Evolutionary conservation across 2,329 filamentous ascomycete genomes (phyloP), one percentile per base, ranked within the genome.

Genomic region (Talaromyces marneffei): DNA sequence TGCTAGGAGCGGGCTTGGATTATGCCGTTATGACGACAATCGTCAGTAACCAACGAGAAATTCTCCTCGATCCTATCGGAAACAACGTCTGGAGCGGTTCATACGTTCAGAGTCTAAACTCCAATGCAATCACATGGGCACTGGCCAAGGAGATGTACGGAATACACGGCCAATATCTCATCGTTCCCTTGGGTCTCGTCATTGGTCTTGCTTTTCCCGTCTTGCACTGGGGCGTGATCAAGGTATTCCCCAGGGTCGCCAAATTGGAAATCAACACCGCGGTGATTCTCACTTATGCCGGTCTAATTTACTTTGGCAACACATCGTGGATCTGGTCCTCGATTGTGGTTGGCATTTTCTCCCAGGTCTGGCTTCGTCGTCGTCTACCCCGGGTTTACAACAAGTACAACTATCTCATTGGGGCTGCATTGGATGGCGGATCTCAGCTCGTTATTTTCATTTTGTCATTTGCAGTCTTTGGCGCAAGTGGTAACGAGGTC

Each of bases 11-110:
- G 0, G 80, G 79, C 56, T 67, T 84, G 66, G 83, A 82, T 72
- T 85, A 84, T 60, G 80, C 76, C 10, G 76, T 85, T 55, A 85
- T 85, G 83, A 79, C 78, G 18, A 78, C 78, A 12, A 83, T 85
- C 40, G 80, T 85, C 1, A 74, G 66, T 3, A 71, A 71, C 37
- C 80, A 85, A 58, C 76, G 77, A n/a, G 80, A 75, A 0, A 71
- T 84, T 2, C 78, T 85, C 1, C 65, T 69, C 2, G 68, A 78
- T 42, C 71, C 73, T 4, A 72, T 82, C 55, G 82, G 83, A 20
- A 79, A 80, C 66, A 72, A 72, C 16, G 75, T 79, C 4, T 85
- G 83, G 83, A 83, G 80, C 52, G 82, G 83, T 16, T 79, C 81
- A 0, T 77, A 71, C 0, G 71, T 84, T 18, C 82, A 85, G 65